Evolutionary conservation across 2,329 filamentous ascomycete species (phyloP).

Genomic region (Cordyceps farinosa): DNA sequence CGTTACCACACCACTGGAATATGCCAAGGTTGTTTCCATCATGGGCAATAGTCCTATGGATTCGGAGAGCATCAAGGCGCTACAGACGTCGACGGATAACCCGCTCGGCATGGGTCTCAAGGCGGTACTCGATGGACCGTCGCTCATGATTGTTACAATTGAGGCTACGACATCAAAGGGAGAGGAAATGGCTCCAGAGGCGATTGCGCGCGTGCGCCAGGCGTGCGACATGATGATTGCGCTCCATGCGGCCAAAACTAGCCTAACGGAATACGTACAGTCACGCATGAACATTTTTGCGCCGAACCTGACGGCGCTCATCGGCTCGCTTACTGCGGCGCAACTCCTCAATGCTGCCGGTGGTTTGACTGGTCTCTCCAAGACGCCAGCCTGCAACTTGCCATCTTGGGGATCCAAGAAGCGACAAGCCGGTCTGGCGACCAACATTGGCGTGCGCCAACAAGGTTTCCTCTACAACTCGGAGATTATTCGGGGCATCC

Average conservation of each 20-base stretch:
- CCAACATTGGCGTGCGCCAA: constrained; percentile 84
- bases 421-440: constrained; percentile 78
- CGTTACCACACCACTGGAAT: constrained; percentile 88
- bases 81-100: constrained; percentile 76
- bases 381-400: constrained; percentile 91
- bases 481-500: constrained; percentile 79
- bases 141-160: constrained; percentile 91
- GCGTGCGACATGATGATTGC: constrained; percentile 88
- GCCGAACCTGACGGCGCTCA: constrained; percentile 84
- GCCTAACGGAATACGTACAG: constrained; percentile 89
- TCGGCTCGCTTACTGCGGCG: constrained; percentile 89
- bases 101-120: constrained; percentile 71
- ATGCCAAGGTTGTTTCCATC: constrained; percentile 91
- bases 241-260: constrained; percentile 81
- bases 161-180: constrained; percentile 90
- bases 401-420: constrained; percentile 88
- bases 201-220: constrained; percentile 68
- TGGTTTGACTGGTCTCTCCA: constrained; percentile 81
- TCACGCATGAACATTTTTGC: constrained; percentile 96
- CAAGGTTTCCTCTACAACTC: constrained; percentile 94
- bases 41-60: constrained; percentile 90
- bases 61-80: constrained; percentile 70
- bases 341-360: constrained; percentile 95
- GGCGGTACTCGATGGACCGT: constrained; percentile 80
- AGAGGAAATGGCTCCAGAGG: constrained; percentile 67